Base-by-base conservation (phyloP, 2,329 filamentous ascomycete genomes). In the Pyrenophora graminea region DNA sequence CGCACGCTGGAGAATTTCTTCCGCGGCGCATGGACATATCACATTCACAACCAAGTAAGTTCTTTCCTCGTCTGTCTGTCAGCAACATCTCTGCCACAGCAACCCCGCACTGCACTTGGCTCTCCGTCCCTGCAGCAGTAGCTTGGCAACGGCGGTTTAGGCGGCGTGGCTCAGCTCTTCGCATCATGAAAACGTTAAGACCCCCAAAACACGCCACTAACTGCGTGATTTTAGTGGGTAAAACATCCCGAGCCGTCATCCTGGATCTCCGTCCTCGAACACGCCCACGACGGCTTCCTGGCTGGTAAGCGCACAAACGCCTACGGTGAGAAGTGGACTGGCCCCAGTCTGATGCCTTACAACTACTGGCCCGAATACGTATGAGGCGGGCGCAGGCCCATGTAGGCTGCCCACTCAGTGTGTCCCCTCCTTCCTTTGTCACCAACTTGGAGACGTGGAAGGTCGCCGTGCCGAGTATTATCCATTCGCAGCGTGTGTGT, bases 1-100 rank as follows among this genome's bases (percentile, higher is more conserved):
- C 75, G 81, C 33, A 82, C 79, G 1, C 49, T 83, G 40, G 77
- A 81, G 61, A 79, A 82, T 59, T 83, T 83, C 67, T 82, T 83
- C 70, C 73, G 77, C 5, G 81, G 81, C 1, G 77, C 79, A 18
- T 83, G 79, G 79, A 82, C 79, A 23, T 83, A 83, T 62, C 81
- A 83, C 62, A 78, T 82, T 52, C 80, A 83, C 61, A 83, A 83
- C 56, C 80, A 82, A 72, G 79, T 81, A 67, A 67, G 76, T 34
- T 23, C n/a, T 34, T 42, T 34, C 13, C 27, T 42, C 13, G 32
- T 32, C 30, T 27, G 19, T 42, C 21, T 9, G 19, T 27, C 30
- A n/a, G 18, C n/a, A 17, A 8, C 18, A 6, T 34, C 13, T 39
- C 31, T 32, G 33, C 27, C 21, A 38, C 23, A 9, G 23, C 44